Percentiles rank a stretch among this genome's conserved stretches.
Conservation (phyloP, 441 rosid species). For the Corymbia citriodora region DNA sequence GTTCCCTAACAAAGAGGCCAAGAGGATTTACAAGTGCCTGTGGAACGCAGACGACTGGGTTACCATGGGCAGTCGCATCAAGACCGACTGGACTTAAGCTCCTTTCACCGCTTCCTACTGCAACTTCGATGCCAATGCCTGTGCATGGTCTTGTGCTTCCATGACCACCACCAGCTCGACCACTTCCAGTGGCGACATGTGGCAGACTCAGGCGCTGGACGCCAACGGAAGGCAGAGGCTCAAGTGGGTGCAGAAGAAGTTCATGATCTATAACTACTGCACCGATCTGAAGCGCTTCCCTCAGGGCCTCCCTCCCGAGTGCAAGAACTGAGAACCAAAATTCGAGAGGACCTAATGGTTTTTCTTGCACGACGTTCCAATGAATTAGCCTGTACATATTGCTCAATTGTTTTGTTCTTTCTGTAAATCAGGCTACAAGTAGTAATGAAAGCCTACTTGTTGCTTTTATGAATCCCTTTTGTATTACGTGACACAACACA, state of each 20-base stretch:
- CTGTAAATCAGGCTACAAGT: neutral
- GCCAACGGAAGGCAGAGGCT: neutral
- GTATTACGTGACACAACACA: neutral
- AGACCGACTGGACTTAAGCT: neutral
- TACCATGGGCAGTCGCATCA: neutral
- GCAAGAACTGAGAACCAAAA: neutral
- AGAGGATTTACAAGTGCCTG: neutral
- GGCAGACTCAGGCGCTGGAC: neutral
- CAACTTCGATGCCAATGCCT: neutral
- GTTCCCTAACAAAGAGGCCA: neutral
- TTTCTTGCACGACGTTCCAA: neutral
- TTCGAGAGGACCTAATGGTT: neutral
- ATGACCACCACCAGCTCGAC: neutral
- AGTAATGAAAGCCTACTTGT: neutral
- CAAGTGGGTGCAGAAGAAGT: neutral
- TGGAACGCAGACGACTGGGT: neutral
- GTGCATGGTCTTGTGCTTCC: neutral
- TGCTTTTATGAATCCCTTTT: neutral
- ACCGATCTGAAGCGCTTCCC: neutral
- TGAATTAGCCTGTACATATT: neutral
- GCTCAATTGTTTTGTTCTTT: neutral
- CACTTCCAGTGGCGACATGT: neutral
- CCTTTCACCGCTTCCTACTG: neutral
- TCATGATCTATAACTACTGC: neutral
- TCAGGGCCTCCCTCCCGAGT: neutral